Percentiles rank a stretch among this genome's conserved stretches.
phyloP scores from a whole-genome alignment of 73 alveolate species.

The Strombidium stylifer region DNA sequence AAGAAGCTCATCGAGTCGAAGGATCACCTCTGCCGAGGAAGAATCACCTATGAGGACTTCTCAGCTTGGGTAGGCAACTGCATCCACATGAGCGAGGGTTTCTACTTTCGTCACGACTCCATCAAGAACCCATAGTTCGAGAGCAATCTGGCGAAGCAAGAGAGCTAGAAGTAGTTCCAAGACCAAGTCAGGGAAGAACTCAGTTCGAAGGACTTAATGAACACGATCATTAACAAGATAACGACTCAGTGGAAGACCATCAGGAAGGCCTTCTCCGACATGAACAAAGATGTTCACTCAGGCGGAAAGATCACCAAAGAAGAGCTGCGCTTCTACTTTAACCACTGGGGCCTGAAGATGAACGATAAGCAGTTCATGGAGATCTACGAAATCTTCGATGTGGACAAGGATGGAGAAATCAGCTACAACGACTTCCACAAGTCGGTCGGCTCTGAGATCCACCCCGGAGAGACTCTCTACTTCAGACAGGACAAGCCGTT shows the following conservation, averaged over 20 bases:
- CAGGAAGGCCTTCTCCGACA: constrained; percentile 29
- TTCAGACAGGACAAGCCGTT: constrained; percentile 37
- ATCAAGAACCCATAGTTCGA: constrained; percentile 54
- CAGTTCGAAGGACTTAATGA: not conserved
- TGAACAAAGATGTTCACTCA: constrained; percentile 16
- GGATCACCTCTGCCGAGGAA: constrained; percentile 21
- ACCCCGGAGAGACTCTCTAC: constrained; percentile 30
- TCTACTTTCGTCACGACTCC: constrained; percentile 63
- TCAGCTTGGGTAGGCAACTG: constrained; percentile 47
- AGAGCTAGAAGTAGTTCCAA: no score
- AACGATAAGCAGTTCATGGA: constrained; percentile 2
- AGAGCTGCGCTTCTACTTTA: constrained; percentile 2
- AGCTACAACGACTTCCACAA: constrained; percentile 24
- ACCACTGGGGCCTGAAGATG: constrained; percentile 34
- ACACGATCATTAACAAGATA: constrained; percentile 5
- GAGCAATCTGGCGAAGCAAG: not conserved
- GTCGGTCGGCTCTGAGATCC: constrained; percentile 30
- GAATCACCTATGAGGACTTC: constrained; percentile 47
- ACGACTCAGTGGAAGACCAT: constrained; percentile 27
- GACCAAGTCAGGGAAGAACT: not conserved
- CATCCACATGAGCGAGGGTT: constrained; percentile 59
- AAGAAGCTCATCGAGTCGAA: constrained; percentile 21
- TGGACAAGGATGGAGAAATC: constrained; percentile 32
- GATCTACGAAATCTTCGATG: constrained; percentile 6
- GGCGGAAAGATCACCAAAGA: constrained; percentile 9